Evolutionary conservation across 2,329 filamentous ascomycete species (phyloP), one percentile per base, ranked within the genome.

Genomic region (Paradendryphiella salina): DNA sequence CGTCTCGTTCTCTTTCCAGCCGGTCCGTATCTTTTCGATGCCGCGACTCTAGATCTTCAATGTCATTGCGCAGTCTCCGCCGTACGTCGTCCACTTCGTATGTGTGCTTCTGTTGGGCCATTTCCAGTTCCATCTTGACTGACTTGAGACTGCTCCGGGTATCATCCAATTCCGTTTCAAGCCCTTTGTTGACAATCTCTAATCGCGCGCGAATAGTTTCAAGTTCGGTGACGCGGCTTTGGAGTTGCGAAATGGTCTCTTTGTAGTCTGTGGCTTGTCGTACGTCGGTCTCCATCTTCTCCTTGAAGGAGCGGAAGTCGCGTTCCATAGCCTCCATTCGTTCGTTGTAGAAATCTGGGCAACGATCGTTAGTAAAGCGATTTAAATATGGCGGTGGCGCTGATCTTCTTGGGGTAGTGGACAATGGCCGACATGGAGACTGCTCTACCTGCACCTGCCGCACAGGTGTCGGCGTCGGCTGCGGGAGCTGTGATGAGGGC

Each of bases 321-420:
- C 64, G 66, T 43, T 96, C 89, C 75, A 96, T 86, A 52, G 85
- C 82, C 56, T 86, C 85, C 60, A 96, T 82, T 58, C 87, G 85
- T 54, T 83, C 83, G 63, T 91, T 86, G 70, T 96, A 90, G 82
- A 87, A 93, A 65, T 82, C 88, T 89, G 82, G 77, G 70, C 72
- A 69, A 75, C 77, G 80, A 59, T 82, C 76, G 80, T 89, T 87
- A 85, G 91, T 90, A 79, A 86, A 77, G 77, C 85, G 88, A 60
- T 82, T 86, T 65, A 93, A 78, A 77, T 81, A 92, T 11, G 70
- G 71, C 59, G 82, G 41, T 80, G 56, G 66, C 59, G 81, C 46
- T 80, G 54, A 64, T 55, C 59, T 60, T 52, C 54, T 59, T 32
- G 60, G 56, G 20, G 61, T 61, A 26, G 52, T 60, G 31, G 57